Percentiles rank a stretch among this genome's conserved stretches.
Conservation (phyloP, 2,329 filamentous ascomycete species). For the Sporothrix inflata region DNA sequence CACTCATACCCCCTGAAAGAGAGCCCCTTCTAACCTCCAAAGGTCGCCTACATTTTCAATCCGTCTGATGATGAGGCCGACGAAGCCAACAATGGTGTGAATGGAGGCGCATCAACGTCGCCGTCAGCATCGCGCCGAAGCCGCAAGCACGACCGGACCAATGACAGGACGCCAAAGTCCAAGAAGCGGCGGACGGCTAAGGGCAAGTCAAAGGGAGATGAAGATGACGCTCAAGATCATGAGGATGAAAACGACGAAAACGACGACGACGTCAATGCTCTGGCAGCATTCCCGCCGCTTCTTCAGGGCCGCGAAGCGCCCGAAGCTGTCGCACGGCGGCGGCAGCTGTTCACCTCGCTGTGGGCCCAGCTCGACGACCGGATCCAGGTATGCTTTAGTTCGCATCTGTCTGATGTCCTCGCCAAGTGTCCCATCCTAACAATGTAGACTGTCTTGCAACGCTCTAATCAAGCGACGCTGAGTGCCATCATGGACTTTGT, state of each 20-base stretch:
- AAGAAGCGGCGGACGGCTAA: constrained; percentile 17
- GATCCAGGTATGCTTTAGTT: constrained; percentile 56
- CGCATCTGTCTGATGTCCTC: background rate
- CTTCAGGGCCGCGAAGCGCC: constrained; percentile 58
- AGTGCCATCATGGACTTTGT: constrained; percentile 62
- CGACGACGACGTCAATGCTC: background rate
- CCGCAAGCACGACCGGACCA: constrained; percentile 2
- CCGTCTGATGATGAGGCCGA: constrained; percentile 48
- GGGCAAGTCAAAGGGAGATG: background rate
- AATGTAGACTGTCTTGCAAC: constrained; percentile 57
- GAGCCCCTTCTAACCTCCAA: constrained; percentile 11
- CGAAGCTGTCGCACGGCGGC: constrained; percentile 55
- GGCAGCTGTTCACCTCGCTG: constrained; percentile 61
- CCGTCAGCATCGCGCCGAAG: background rate
- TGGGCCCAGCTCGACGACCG: constrained; percentile 68
- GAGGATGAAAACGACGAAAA: background rate
- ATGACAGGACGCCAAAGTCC: background rate
- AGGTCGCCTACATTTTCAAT: constrained; percentile 67
- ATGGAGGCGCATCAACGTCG: background rate
- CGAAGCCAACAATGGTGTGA: constrained; percentile 13
- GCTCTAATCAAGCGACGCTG: constrained; percentile 64
- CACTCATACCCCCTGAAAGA: background rate
- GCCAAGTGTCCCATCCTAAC: background rate
- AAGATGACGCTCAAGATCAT: background rate
- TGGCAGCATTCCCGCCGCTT: constrained; percentile 53